Base-by-base conservation (phyloP, 2,329 filamentous ascomycete species). In the Xylariales sp. region DNA sequence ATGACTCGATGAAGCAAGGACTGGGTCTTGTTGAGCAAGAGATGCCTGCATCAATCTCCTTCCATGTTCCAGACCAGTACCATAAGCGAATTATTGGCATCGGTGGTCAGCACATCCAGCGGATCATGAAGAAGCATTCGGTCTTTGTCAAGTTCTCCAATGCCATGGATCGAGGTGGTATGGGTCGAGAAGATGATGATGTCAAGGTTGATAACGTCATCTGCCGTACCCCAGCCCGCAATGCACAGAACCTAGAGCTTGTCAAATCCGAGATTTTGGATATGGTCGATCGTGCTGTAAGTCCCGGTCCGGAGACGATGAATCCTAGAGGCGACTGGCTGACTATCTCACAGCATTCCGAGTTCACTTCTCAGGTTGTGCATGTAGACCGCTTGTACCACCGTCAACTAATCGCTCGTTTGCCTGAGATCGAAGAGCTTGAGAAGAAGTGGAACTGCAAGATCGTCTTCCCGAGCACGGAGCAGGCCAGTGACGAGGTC, bases 371-470 rank as follows among this genome's bases (percentile, higher is more conserved):
- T 15, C 90, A 96, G 65, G 87, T 87, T 45, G 90, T 96, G 51
- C 86, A 87, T 51, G 89, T 97, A 56, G 91, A 97, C 61, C 87
- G 93, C 40, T 74, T 98, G 43, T 96, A 96, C 62, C 93, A 98
- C 59, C 87, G 93, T 50, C 88, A 95, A 66, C 80, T 98, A 46
- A 85, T 98, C 60, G 79, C 87, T 45, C 88, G 90, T 45, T 83
- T 97, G 50, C 73, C 79, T 32, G 88, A 96, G 58, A 88, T 98
- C 44, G 91, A 97, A 51, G 88, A 93, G 53, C 75, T 98, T 38
- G 93, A 98, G 71, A 94, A 95, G 74, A 96, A 95, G 68, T 97
- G 90, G 85, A 97, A 97, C 64, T 98, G 93, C 82, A 97, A 97
- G 72, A 94, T 98, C 58, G 87, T 89, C 53, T 98, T 98, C 61